Conservation (phyloP, 2,329 filamentous ascomycete species). For the Hysterium pulicare region DNA sequence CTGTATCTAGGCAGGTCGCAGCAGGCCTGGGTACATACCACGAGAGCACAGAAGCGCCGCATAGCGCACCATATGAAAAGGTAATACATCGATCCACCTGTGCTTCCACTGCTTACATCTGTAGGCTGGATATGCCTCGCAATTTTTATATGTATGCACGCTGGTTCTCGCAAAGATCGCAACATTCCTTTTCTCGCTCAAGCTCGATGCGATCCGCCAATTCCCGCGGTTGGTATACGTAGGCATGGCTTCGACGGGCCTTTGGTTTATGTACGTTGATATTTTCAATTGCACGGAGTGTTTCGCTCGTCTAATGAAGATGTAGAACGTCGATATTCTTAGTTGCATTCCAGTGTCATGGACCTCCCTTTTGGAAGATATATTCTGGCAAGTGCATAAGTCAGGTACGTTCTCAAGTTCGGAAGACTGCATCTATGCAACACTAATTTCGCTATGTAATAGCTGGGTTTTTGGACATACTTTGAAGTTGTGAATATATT, state of each 20-base stretch:
- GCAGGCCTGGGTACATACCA: conserved; percentile 5
- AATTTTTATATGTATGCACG: conserved; percentile 8
- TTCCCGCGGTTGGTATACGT: too few species aligned
- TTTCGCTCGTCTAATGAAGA: too few species aligned
- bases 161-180: conserved; percentile 5
- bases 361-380: conserved; percentile 5
- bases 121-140: conserved; percentile 7
- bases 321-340: conserved; percentile 3
- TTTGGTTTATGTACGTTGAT: conserved; percentile 10
- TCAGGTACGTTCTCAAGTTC: conserved; percentile 1
- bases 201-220: too few species aligned
- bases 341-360: conserved; percentile 9
- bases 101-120: not conserved
- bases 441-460: not conserved
- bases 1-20: conserved; percentile 6
- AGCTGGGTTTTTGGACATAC: conserved; percentile 7
- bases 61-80: conserved; percentile 6
- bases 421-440: not conserved
- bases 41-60: not conserved
- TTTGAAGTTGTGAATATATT: conserved; percentile 5
- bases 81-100: too few species aligned
- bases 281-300: too few species aligned
- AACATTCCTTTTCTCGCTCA: conserved; percentile 6
- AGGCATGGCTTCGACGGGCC: too few species aligned
- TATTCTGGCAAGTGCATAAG: conserved; percentile 4